phyloP scores from a whole-genome alignment of 1,139 yeast genomes.

The Taphrina sp. region DNA sequence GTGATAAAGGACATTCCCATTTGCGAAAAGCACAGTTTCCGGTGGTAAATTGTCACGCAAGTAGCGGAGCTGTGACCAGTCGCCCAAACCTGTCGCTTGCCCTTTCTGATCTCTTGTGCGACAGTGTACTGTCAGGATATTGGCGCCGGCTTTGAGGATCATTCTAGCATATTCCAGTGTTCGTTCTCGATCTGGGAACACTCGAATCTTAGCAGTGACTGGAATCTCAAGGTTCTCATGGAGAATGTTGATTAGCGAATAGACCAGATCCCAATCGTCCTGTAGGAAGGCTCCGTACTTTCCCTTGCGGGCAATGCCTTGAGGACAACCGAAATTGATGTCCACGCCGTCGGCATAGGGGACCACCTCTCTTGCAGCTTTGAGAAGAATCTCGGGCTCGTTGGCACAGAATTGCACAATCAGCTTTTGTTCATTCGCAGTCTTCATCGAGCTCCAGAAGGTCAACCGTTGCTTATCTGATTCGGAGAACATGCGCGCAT shows the following conservation, averaged over 20 bases:
- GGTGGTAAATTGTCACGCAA: slow-evolving; percentile 74
- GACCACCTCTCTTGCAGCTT: slow-evolving; percentile 77
- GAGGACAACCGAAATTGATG: slow-evolving; percentile 94
- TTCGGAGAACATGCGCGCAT: slow-evolving; percentile 84
- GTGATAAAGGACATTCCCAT: slow-evolving; percentile 86
- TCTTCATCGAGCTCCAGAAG: slow-evolving; percentile 76
- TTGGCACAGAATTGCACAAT: slow-evolving; percentile 96
- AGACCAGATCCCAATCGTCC: slow-evolving; percentile 93
- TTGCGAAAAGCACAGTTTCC: slow-evolving; percentile 86
- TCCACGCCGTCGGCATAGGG: slow-evolving; percentile 94
- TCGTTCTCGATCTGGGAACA: slow-evolving; percentile 81
- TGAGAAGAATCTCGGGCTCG: slow-evolving; percentile 77
- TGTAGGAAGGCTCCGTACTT: slow-evolving; percentile 91
- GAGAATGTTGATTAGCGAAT: slow-evolving; percentile 64
- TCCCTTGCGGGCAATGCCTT: slow-evolving; percentile 93
- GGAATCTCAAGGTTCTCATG: slow-evolving; percentile 72
- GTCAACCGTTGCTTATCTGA: slow-evolving; percentile 74
- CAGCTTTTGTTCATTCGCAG: slow-evolving; percentile 76
- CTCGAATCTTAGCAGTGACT: slow-evolving; percentile 92
- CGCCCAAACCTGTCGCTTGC: slow-evolving; percentile 90
- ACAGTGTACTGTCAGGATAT: slow-evolving; percentile 90
- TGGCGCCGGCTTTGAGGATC: slow-evolving; percentile 95
- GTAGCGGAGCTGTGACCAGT: slow-evolving; percentile 77
- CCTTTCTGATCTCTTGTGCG: slow-evolving; percentile 98
- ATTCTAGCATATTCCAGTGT: slow-evolving; percentile 81